Base-by-base conservation (phyloP, 2,329 filamentous ascomycete species). In the Pseudocercospora musae region DNA sequence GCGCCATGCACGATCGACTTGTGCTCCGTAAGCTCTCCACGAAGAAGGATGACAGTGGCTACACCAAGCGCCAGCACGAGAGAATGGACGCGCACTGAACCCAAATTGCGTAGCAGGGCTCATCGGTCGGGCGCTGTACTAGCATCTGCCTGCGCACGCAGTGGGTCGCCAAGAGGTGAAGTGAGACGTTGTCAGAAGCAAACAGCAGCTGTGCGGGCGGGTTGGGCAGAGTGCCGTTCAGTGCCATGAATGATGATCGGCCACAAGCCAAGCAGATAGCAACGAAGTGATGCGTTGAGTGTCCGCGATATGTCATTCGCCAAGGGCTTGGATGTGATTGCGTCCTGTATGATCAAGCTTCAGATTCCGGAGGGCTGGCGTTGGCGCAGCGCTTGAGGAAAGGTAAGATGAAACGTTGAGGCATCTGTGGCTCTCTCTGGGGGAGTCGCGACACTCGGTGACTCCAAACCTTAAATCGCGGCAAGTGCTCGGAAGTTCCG, bases 111-210 rank as follows among this genome's bases (percentile, higher is more conserved):
- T 23, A 31, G 52, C 48, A 54, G 53, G 58, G 23, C 46, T 57
- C 42, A 18, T 42, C 50, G 15, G 49, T 59, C 62, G 59, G 52
- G 44, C 31, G n/a, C 62, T 31, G 57, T 63, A 44, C 60, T 62
- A 60, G 65, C 63, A 64, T 63, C 44, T 66, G 60, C 62, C 63
- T 63, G 63, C 48, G 50, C 8, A 49, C 46, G 44, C 25, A 33
- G 63, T 66, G 63, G 63, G 60, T 64, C 63, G 66, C 66, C 66
- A 68, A 68, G 66, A 42, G 1, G 48, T 52, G 58, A 56, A 61
- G 61, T 66, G 63, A 66, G 63, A 64, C 66, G 61, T 52, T 29
- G 62, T 52, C 31, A 57, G 60, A 56, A 59, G 63, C 63, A 65
- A 58, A 60, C 55, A 11, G 55, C 21, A 29, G 49, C 52, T 54